phyloP scores from a whole-genome alignment of 2,329 filamentous ascomycete species.

The Ophiocordyceps camponoti-saundersi region DNA sequence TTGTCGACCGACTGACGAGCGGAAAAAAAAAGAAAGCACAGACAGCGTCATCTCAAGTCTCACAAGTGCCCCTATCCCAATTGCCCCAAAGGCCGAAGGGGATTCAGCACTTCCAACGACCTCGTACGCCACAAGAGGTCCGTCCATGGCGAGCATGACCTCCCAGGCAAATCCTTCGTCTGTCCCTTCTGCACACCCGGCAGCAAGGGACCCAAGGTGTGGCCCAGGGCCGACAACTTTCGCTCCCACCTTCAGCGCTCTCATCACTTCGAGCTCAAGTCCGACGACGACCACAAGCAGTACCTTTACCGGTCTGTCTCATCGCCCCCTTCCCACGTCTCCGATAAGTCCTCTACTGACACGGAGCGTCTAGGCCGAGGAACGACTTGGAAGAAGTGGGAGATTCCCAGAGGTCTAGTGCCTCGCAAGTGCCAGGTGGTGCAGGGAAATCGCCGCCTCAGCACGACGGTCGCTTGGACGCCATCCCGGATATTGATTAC shows the following conservation, averaged over 20 bases:
- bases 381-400: conserved; percentile 8
- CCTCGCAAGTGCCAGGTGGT: not conserved
- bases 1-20: not conserved
- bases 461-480: too few relatives aligned
- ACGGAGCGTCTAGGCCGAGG: not conserved
- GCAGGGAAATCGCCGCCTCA: conserved; percentile 3
- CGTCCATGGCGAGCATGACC: conserved; percentile 39
- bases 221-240: conserved; percentile 78
- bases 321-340: not conserved
- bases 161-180: conserved; percentile 4
- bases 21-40: conserved; percentile 52
- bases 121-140: conserved; percentile 62
- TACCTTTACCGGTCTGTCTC: conserved; percentile 12
- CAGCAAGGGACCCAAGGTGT: conserved; percentile 37
- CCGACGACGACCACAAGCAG: conserved; percentile 20
- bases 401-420: conserved; percentile 2
- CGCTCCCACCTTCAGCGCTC: conserved; percentile 58
- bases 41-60: conserved; percentile 50
- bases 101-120: conserved; percentile 70
- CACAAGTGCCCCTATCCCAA: conserved; percentile 39
- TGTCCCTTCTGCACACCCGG: not conserved
- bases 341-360: too few relatives aligned
- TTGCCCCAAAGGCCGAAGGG: conserved; percentile 39
- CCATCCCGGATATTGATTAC: too few relatives aligned
- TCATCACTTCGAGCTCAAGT: conserved; percentile 28